A percentile compares a stretch with the other conserved stretches of the same genome.
These are phyloP conservation scores for Lepiota venenata DNA, from an alignment of 768 basidiomycete genomes.

Conservation along the genomic window DNA sequence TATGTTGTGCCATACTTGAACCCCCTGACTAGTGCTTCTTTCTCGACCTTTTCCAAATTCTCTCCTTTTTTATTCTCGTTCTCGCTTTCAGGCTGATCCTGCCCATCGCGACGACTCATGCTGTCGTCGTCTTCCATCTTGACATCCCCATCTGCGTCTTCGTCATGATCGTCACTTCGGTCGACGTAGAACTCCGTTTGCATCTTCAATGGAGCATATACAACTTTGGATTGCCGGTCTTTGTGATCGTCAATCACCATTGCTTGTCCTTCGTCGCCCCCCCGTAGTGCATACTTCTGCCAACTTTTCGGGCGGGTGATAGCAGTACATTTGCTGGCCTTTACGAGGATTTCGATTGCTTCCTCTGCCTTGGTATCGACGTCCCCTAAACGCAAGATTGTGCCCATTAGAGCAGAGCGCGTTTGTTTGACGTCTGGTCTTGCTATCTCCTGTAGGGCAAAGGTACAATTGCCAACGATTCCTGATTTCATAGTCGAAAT, in stretches of 20 bases:
- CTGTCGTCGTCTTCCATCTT: conserved; percentile 37
- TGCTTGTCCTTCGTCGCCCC: conserved; percentile 28
- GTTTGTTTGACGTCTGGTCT: conserved; percentile 63
- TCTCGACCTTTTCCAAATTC: conserved; percentile 56
- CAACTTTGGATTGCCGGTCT: conserved; percentile 25
- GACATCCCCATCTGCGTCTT: conserved; percentile 38
- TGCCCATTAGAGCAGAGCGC: conserved; percentile 64
- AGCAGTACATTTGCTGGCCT: conserved; percentile 79
- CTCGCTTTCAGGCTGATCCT: conserved; percentile 22
- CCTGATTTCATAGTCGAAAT: conserved; percentile 40
- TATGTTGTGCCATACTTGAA: conserved; percentile 92
- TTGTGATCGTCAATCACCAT: conserved; percentile 34
- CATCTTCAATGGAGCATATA: conserved; percentile 44
- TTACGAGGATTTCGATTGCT: conserved; percentile 70
- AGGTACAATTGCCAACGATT: conserved; percentile 59
- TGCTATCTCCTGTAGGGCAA: conserved; percentile 58
- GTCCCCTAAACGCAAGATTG: conserved; percentile 77
- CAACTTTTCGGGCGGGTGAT: conserved; percentile 64
- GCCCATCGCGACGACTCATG: conserved; percentile 23
- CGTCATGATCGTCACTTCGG: conserved; percentile 32
- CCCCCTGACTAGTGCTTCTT: conserved; percentile 75
- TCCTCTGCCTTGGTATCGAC: conserved; percentile 60
- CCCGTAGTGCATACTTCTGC: conserved; percentile 67
- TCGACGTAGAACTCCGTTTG: conserved; percentile 58
- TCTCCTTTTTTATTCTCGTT: conserved; percentile 30